Conservation (phyloP, 1,284 basidiomycete genomes). For the Moniliella sp. region DNA sequence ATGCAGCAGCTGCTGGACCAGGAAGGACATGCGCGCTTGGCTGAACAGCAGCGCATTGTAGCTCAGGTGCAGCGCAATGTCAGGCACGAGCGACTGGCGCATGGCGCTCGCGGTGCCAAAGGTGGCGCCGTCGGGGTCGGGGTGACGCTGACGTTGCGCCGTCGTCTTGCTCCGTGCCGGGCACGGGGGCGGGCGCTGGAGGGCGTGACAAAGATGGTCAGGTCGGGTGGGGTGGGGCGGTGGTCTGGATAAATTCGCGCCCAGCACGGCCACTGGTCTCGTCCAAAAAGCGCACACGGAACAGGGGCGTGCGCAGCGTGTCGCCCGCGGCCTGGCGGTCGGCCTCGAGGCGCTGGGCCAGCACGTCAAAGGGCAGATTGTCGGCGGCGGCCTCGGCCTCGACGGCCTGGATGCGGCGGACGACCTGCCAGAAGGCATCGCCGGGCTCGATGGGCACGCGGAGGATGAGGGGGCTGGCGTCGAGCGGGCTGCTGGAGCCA, state of each 20-base stretch:
- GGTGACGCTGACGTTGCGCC: slow-evolving; percentile 1
- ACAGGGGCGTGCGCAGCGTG: slow-evolving; percentile 39
- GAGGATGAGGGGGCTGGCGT: slow-evolving; percentile 59
- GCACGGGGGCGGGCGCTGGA: slow-evolving; percentile 9
- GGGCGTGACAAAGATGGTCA: slow-evolving; percentile 48
- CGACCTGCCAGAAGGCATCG: slow-evolving; percentile 76
- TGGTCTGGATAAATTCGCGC: slow-evolving; percentile 34
- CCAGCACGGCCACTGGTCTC: slow-evolving; percentile 47
- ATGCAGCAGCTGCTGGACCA: slow-evolving; percentile 65
- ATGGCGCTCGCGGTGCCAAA: slow-evolving; percentile 1
- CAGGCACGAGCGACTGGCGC: slow-evolving; percentile 37
- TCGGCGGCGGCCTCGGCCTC: slow-evolving; percentile 66
- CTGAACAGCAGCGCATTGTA: slow-evolving; percentile 93
- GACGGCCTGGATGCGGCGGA: slow-evolving; percentile 61
- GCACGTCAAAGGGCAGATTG: slow-evolving; percentile 56
- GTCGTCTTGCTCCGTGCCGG: background rate
- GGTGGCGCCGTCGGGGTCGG: slow-evolving; percentile 1
- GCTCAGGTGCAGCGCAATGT: slow-evolving; percentile 57
- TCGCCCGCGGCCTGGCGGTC: slow-evolving; percentile 11
- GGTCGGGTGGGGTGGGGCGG: slow-evolving; percentile 62
- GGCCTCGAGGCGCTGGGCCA: slow-evolving; percentile 42
- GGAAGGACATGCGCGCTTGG: slow-evolving; percentile 50
- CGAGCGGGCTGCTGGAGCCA: slow-evolving; percentile 55
- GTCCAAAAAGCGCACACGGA: slow-evolving; percentile 88
- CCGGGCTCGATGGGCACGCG: slow-evolving; percentile 62